Conservation (phyloP, 2,329 filamentous ascomycete species). For the Pseudogymnoascus sp. region DNA sequence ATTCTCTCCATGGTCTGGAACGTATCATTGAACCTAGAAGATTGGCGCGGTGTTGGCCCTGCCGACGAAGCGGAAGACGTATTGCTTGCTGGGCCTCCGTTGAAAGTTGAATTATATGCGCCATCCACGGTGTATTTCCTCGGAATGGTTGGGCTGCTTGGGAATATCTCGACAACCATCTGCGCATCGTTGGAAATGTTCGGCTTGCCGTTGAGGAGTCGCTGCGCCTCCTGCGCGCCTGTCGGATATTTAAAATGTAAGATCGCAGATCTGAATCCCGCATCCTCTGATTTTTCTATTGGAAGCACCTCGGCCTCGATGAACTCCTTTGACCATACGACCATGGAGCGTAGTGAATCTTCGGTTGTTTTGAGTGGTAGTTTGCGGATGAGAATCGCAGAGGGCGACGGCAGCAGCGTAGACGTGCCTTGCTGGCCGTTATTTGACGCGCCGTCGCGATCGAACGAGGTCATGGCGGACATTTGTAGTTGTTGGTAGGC, state of each 20-base stretch:
- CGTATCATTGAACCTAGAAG: conserved; percentile 43
- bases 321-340: conserved; percentile 50
- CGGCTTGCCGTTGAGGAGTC: conserved; percentile 48
- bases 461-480: conserved; percentile 26
- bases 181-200: conserved; percentile 43
- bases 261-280: conserved; percentile 43
- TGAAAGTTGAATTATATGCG: conserved; percentile 9
- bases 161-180: conserved; percentile 51
- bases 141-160: conserved; percentile 27
- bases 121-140: conserved; percentile 47
- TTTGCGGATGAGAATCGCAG: conserved; percentile 44
- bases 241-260: conserved; percentile 43
- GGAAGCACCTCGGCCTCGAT: conserved; percentile 43
- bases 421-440: conserved; percentile 21
- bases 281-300: conserved; percentile 41
- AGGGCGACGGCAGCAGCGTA: conserved; percentile 22
- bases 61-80: conserved; percentile 22
- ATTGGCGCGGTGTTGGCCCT: conserved; percentile 4
- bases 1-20: conserved; percentile 39
- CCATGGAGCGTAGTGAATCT: conserved; percentile 47
- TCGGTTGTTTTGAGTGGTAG: conserved; percentile 47
- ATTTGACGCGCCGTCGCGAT: conserved; percentile 20
- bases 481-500: conserved; percentile 26
- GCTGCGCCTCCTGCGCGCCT: conserved; percentile 50
- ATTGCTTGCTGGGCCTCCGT: conserved; percentile 30